Evolutionary conservation across 2,329 filamentous ascomycete species (phyloP), one percentile per base, ranked within the genome.

Genomic region (Colletotrichum sublineola): DNA sequence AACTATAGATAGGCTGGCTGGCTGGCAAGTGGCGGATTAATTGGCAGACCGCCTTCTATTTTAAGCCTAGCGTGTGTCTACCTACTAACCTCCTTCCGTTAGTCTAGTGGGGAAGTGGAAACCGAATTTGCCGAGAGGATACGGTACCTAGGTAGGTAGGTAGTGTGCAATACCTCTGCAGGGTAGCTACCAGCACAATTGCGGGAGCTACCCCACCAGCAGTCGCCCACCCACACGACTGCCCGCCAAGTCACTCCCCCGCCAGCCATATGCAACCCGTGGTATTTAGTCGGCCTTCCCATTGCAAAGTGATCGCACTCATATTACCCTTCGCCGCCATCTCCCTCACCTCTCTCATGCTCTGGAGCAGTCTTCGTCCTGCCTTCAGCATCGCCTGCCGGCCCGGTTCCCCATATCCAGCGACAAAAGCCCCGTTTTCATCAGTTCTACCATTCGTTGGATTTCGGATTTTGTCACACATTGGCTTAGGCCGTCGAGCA

Each of bases 281-380:
- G 61, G 48, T 55, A 44, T 64, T 62, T 33, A 62, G 24, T 33
- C 48, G n/a, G 53, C 15, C 8, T 63, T 44, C 15, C 44, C 29
- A 24, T 52, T 40, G 33, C n/a, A 38, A 52, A 52, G n/a, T 20
- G 33, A 50, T 36, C 12, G 46, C 58, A 12, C 31, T 46, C 20
- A 7, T 24, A 38, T n/a, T 31, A 52, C 31, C 20, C 14, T 33
- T 24, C 44, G 33, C 6, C n/a, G 38, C 61, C 33, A 46, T 44
- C 31, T 33, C 15, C 56, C 20, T 36, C 29, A 48, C 9, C 46
- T 12, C 38, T 40, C 55, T 55, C 20, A 71, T 68, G 68, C 31
- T 68, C 38, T 40, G 64, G 58, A 68, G 36, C 44, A 58, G 44
- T 38, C 40, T 63, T 48, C 68, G 58, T 42, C 58, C 65, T 52